Conservation (phyloP, 73 alveolate species). For the Paramecium tetraurelia region DNA sequence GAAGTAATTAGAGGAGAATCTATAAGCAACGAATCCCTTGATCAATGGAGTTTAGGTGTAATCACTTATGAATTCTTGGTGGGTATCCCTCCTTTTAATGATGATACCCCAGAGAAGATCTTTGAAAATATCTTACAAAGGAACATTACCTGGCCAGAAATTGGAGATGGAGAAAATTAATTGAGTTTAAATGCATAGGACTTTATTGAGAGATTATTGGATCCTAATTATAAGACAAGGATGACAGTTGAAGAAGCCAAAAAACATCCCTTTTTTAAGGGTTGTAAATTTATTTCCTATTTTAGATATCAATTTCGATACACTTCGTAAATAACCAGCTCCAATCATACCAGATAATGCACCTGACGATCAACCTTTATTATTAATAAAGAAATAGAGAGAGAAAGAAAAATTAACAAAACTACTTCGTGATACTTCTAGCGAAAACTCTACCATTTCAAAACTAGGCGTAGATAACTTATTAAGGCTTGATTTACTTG, state of each 20-base stretch:
- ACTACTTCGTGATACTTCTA: constrained; percentile 42
- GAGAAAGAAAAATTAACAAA: constrained; percentile 32
- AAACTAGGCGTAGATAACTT: constrained; percentile 47
- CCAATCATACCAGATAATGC: constrained; percentile 53
- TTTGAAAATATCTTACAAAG: constrained; percentile 68
- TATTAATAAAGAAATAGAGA: constrained; percentile 18
- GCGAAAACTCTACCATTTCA: constrained; percentile 47
- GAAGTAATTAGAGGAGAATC: constrained; percentile 86
- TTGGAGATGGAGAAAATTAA: constrained; percentile 70
- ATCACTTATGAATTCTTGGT: constrained; percentile 86
- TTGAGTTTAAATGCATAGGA: constrained; percentile 83
- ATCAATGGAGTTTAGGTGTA: constrained; percentile 95
- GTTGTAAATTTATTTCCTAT: constrained; percentile 30
- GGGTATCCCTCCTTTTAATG: constrained; percentile 91
- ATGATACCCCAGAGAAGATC: constrained; percentile 68
- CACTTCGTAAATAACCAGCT: constrained; percentile 16
- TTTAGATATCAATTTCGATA: constrained; percentile 66
- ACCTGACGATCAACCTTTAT: constrained; percentile 24
- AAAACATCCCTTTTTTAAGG: constrained; percentile 83
- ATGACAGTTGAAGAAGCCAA: constrained; percentile 82
- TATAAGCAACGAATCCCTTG: constrained; percentile 76
- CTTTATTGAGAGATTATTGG: constrained; percentile 79
- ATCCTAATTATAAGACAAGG: constrained; percentile 76
- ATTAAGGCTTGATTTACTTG: constrained; percentile 59
- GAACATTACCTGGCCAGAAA: constrained; percentile 55